Conservation (phyloP, 2,329 filamentous ascomycete genomes). For the Bipolaris zeicola region DNA sequence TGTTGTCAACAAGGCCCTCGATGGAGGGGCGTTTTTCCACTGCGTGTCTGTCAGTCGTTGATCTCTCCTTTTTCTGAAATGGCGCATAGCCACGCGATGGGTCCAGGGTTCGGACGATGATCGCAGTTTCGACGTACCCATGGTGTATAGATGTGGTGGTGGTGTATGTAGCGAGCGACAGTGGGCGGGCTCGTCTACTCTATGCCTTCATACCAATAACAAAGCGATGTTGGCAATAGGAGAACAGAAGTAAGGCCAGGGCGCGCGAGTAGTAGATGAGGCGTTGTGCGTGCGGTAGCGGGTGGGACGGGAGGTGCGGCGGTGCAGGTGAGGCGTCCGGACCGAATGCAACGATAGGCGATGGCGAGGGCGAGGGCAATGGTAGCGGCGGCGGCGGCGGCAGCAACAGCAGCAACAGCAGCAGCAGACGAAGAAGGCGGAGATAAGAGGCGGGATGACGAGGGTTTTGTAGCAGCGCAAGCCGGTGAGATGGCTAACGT, state of each 20-base stretch:
- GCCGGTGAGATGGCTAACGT: neutral
- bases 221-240: constrained; percentile 2
- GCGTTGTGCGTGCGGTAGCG: constrained; percentile 1
- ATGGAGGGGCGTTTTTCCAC: constrained; percentile 47
- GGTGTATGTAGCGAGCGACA: constrained; percentile 31
- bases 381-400: neutral
- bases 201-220: constrained; percentile 36
- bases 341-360: neutral
- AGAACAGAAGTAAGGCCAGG: neutral
- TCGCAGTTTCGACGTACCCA: constrained; percentile 32
- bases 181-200: constrained; percentile 19
- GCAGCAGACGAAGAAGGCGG: neutral
- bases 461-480: neutral
- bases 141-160: constrained; percentile 22
- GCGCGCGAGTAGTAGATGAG: neutral
- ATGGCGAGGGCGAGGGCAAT: neutral
- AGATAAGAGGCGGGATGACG: neutral
- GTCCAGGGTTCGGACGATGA: constrained; percentile 2
- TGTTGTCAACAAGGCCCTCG: constrained; percentile 48
- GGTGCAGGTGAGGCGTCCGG: constrained; percentile 9
- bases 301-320: constrained; percentile 13
- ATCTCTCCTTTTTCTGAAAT: neutral
- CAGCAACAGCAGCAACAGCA: neutral
- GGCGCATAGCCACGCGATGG: constrained; percentile 1
- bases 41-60: constrained; percentile 31